Percentiles rank a stretch among this genome's conserved stretches.
These are phyloP conservation scores for Pholiota molesta DNA, from an alignment of 768 basidiomycete species.

Conservation along the genomic window DNA sequence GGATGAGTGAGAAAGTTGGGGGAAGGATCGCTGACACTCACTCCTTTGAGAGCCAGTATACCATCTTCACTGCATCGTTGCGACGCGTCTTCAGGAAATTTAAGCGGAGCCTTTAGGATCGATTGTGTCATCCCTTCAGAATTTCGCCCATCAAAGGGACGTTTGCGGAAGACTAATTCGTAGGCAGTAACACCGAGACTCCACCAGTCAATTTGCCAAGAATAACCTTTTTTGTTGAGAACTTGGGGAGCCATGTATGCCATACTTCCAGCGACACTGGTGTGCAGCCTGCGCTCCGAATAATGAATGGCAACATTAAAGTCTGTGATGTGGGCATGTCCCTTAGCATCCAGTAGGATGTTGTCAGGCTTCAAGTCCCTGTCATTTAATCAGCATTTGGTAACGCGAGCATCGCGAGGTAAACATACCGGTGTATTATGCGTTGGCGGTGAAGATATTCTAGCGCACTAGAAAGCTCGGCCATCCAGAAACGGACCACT, in stretches of 20 bases:
- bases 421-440: constrained; percentile 89
- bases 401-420: not conserved
- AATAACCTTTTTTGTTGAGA: constrained; percentile 89
- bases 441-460: constrained; percentile 89
- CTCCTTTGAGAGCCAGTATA: constrained; percentile 65
- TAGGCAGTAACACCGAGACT: constrained; percentile 89
- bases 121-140: constrained; percentile 87
- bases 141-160: constrained; percentile 91
- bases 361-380: constrained; percentile 99
- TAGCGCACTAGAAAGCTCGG: constrained; percentile 83
- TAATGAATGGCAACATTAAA: constrained; percentile 99
- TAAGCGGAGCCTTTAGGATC: constrained; percentile 79
- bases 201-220: constrained; percentile 96
- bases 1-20: constrained; percentile 21
- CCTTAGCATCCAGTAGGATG: constrained; percentile 88
- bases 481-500: constrained; percentile 83
- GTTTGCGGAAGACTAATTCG: constrained; percentile 81
- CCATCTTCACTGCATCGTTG: constrained; percentile 68
- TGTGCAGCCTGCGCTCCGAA: constrained; percentile 85
- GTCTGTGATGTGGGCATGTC: constrained; percentile 97
- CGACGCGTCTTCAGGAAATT: constrained; percentile 71
- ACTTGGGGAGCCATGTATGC: constrained; percentile 99
- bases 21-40: constrained; percentile 39
- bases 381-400: constrained; percentile 16
- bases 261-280: constrained; percentile 96